Evolutionary conservation across 441 rosid species (phyloP).

Genomic region (Eruca vesicaria): DNA sequence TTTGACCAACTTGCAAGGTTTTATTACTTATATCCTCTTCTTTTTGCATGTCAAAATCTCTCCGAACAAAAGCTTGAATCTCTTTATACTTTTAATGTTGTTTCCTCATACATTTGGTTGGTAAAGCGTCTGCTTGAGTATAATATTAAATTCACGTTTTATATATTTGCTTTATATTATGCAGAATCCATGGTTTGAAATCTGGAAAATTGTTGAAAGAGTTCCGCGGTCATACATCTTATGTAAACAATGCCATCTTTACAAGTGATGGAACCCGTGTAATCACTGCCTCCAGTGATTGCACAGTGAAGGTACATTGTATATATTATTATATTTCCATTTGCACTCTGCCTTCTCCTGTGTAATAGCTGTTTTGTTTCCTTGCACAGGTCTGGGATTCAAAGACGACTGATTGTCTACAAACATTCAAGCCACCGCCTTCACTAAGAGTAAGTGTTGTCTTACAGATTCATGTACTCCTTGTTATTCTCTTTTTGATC

Average conservation of each 20-base stretch:
- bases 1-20: conserved; percentile 95
- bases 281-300: conserved; percentile 84
- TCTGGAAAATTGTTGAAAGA: conserved; percentile 97
- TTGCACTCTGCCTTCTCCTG: conserved; percentile 9
- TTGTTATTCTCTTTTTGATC: conserved; percentile 10
- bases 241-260: conserved; percentile 86
- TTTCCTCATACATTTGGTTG: too few relatives aligned
- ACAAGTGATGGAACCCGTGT: conserved; percentile 88
- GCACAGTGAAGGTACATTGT: conserved; percentile 60
- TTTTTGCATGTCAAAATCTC: neutral
- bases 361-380: conserved; percentile 22
- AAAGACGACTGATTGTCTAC: conserved; percentile 92
- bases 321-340: neutral
- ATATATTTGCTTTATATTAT: conserved; percentile 4
- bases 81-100: too few relatives aligned
- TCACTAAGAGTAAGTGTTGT: conserved; percentile 66
- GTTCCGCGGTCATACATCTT: conserved; percentile 72
- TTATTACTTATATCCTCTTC: neutral
- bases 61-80: too few relatives aligned
- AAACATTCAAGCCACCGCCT: conserved; percentile 90
- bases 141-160: neutral
- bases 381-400: conserved; percentile 96
- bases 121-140: neutral
- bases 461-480: conserved; percentile 12
- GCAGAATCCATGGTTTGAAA: conserved; percentile 83